These are phyloP conservation scores for Citrullus amarus DNA, from an alignment of 306 rosid genomes.

Conservation along the genomic window DNA sequence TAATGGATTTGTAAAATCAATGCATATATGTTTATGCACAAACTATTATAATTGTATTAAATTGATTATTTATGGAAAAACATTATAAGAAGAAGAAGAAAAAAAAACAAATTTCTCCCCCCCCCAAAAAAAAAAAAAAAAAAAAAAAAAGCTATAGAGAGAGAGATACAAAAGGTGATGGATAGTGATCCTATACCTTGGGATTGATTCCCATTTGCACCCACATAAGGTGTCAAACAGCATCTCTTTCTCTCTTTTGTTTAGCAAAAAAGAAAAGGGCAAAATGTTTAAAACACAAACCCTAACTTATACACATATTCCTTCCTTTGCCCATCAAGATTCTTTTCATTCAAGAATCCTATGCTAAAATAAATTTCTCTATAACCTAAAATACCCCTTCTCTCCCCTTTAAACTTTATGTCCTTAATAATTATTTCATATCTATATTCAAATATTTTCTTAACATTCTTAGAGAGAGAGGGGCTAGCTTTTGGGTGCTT, in stretches of 20 bases:
- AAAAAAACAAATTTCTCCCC: too few relatives aligned
- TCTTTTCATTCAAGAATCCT: conserved; percentile 42
- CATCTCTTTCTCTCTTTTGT: conserved; percentile 20
- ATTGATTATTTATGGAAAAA: too few relatives aligned
- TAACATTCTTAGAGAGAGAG: too few relatives aligned
- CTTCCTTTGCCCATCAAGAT: neutral
- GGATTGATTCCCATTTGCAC: conserved; percentile 55
- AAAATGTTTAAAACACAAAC: conserved; percentile 14
- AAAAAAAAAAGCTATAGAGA: too few relatives aligned
- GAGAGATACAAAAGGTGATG: neutral
- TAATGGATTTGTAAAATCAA: too few relatives aligned
- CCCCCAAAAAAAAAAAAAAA: accelerated
- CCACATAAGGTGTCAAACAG: conserved; percentile 31
- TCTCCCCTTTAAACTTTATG: too few relatives aligned
- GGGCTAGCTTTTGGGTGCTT: neutral
- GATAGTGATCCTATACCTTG: conserved; percentile 20
- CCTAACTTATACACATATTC: conserved; percentile 10
- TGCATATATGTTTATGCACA: too few relatives aligned
- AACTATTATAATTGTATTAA: too few relatives aligned
- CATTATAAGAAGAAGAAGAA: too few relatives aligned
- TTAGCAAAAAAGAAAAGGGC: conserved; percentile 9
- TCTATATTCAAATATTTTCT: too few relatives aligned
- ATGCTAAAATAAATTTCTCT: conserved; percentile 20
- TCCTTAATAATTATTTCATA: too few relatives aligned
- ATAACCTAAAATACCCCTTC: neutral